These are phyloP conservation scores for Colletotrichum sp. DNA, from an alignment of 2,329 filamentous ascomycete genomes.

Conservation along the genomic window DNA sequence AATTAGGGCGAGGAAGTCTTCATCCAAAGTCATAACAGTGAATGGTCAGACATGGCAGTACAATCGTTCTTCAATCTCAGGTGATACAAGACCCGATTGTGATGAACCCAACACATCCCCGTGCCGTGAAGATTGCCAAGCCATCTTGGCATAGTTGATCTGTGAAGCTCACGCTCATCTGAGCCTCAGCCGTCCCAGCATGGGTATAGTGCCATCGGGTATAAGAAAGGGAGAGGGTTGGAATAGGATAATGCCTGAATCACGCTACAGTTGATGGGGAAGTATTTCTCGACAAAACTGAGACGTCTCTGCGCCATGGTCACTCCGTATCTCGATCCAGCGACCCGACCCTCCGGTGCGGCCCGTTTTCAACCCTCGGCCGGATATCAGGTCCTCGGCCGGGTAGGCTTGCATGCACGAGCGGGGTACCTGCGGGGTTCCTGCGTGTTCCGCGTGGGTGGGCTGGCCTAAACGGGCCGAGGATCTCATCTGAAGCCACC, in stretches of 20 bases:
- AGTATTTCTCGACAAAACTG: neutral
- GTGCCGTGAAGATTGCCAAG: neutral
- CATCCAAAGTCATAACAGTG: neutral
- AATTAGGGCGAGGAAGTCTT: neutral
- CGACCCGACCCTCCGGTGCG: neutral
- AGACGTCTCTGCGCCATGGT: neutral
- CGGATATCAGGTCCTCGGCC: neutral
- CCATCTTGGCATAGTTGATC: neutral
- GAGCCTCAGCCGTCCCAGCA: neutral
- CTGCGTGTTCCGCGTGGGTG: neutral
- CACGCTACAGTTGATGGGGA: neutral
- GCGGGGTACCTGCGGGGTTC: neutral
- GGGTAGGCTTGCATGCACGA: neutral
- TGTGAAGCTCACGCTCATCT: neutral
- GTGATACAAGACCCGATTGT: neutral
- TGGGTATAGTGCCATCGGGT: neutral
- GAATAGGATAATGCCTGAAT: neutral
- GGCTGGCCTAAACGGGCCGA: neutral
- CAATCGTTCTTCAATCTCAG: neutral
- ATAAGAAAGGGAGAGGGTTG: neutral
- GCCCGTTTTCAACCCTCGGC: neutral
- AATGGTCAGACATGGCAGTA: neutral
- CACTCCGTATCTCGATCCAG: neutral
- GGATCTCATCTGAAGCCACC: neutral
- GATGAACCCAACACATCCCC: neutral